A percentile compares a stretch with the other conserved stretches of the same genome.
Conservation (phyloP, 768 basidiomycete species). For the Asterophora parasitica region DNA sequence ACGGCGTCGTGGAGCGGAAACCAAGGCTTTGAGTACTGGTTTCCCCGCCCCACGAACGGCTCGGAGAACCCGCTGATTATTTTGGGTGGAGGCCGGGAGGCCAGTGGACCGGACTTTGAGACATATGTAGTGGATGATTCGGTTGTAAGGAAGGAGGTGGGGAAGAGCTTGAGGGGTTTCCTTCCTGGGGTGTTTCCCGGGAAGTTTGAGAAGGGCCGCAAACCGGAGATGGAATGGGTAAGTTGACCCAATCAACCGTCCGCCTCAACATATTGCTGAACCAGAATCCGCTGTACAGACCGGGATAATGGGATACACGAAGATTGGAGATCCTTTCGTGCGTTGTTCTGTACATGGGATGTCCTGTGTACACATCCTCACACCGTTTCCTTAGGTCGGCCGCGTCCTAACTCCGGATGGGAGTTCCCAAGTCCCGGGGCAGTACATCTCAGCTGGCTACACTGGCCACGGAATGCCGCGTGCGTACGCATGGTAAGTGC, state of each 20-base stretch:
- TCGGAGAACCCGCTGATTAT: constrained; percentile 53
- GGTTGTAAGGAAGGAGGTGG: constrained; percentile 40
- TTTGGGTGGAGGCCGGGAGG: constrained; percentile 64
- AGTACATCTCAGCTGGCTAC: constrained; percentile 71
- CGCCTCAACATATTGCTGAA: not conserved
- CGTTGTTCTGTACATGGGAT: constrained; percentile 19
- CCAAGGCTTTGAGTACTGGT: constrained; percentile 73
- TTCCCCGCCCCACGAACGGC: constrained; percentile 52
- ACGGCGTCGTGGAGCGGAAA: constrained; percentile 44
- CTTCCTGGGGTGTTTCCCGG: constrained; percentile 54
- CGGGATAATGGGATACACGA: constrained; percentile 78
- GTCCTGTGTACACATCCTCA: not conserved
- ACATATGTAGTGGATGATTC: constrained; percentile 55
- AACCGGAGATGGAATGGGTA: constrained; percentile 83
- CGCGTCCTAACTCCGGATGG: constrained; percentile 39
- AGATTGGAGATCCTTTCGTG: constrained; percentile 61
- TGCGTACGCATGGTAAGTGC: constrained; percentile 59
- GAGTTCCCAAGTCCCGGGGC: constrained; percentile 36
- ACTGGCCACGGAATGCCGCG: constrained; percentile 81
- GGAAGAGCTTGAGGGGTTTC: constrained; percentile 50
- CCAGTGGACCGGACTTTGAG: constrained; percentile 40
- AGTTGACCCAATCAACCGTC: constrained; percentile 15
- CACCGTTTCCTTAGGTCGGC: constrained; percentile 45
- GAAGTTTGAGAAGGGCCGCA: constrained; percentile 40
- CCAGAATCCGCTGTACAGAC: constrained; percentile 42